Evolutionary conservation across 306 rosid genomes (phyloP).

Genomic region (Cyamopsis tetragonoloba): DNA sequence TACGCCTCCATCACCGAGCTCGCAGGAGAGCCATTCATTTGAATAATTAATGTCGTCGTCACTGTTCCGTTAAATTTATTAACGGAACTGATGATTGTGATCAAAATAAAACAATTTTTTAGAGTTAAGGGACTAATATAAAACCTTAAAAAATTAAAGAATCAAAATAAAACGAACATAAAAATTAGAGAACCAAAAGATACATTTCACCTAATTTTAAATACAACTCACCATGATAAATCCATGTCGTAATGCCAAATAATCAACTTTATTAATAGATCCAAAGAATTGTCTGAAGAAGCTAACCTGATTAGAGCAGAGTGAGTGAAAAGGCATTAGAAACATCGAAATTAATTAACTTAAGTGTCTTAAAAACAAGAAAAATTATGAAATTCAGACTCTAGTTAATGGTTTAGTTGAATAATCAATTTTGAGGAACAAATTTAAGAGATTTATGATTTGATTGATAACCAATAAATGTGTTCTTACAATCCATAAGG

Average conservation of each 20-base stretch:
- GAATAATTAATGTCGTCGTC: no score
- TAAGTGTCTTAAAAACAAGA: neutral
- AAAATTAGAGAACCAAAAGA: no score
- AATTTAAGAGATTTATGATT: no score
- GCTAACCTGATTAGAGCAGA: slow-evolving; percentile 46
- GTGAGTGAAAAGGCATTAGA: neutral
- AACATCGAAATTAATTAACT: neutral
- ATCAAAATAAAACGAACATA: no score
- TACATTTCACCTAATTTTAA: no score
- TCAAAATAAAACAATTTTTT: no score
- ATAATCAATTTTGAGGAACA: neutral
- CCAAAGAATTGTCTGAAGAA: slow-evolving; percentile 80
- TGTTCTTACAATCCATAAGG: slow-evolving; percentile 59
- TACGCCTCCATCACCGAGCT: no score
- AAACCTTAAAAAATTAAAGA: no score
- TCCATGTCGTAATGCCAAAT: slow-evolving; percentile 76
- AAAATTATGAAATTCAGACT: neutral
- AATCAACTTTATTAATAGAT: slow-evolving; percentile 71
- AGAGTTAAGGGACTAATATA: no score
- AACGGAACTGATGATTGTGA: no score
- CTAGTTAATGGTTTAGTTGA: neutral
- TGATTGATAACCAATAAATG: neutral
- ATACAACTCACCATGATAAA: slow-evolving; percentile 57
- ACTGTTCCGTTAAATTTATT: no score
- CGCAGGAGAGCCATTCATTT: no score